Evolutionary conservation across 108 stramenopile genomes (phyloP).

Genomic region (Cyclotella distinguenda): DNA sequence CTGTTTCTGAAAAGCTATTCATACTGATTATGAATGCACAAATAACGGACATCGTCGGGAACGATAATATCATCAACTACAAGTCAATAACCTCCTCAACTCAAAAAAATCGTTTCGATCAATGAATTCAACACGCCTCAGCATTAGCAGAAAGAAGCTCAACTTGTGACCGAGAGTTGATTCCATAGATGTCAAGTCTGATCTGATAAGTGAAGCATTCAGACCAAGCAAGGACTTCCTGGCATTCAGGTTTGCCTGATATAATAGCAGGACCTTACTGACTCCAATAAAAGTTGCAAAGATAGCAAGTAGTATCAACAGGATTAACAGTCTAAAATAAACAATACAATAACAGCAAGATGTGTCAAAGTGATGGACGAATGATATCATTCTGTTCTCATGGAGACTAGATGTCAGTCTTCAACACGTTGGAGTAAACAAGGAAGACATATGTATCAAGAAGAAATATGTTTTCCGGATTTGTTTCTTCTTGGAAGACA

Average conservation of each 20-base stretch:
- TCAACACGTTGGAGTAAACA: too few species aligned
- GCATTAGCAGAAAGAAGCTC: background rate
- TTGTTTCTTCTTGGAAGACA: too few species aligned
- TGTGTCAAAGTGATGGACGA: background rate
- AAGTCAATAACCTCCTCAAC: background rate
- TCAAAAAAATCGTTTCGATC: background rate
- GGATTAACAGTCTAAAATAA: background rate
- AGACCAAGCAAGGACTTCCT: background rate
- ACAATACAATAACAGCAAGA: background rate
- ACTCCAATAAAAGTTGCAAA: conserved; percentile 5
- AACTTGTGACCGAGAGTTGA: too few species aligned
- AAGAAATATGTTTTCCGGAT: too few species aligned
- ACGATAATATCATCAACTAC: conserved; percentile 1
- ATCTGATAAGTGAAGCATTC: background rate
- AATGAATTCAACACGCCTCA: background rate
- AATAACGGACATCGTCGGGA: background rate
- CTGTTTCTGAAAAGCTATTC: background rate
- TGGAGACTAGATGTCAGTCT: conserved; percentile 3
- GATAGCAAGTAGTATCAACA: background rate
- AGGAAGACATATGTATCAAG: too few species aligned
- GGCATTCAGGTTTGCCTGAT: background rate
- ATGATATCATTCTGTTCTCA: conserved; percentile 26
- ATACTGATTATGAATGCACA: background rate
- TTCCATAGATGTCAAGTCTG: background rate
- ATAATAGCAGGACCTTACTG: background rate